Base-by-base conservation (phyloP, 345 rosid genomes). In the Euphorbia peplus region DNA sequence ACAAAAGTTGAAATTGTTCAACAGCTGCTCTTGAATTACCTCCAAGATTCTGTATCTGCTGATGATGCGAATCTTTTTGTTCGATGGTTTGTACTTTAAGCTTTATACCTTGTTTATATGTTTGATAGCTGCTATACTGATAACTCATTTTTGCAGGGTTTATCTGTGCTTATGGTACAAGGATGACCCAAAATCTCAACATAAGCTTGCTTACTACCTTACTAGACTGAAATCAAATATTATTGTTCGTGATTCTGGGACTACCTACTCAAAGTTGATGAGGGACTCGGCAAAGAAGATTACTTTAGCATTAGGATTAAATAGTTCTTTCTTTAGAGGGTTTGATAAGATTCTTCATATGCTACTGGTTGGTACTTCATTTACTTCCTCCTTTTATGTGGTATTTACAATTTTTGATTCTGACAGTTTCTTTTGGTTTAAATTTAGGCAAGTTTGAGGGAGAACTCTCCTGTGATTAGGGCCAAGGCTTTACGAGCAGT, bases 401-500 rank as follows among this genome's bases (percentile, higher is more conserved):
- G 8, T 41, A 9, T 28, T 29, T 39, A 18, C 35, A 46, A 56
- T 63, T 7, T n/a, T 55, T 79, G 55, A 64, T 73, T 71, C 79
- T 81, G 52, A 73, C 63, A 50, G 5, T 18, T 9, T 26, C 14
- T 71, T 68, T 66, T 68, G 68, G 24, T 6, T 18, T 50, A 53
- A 53, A 44, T 48, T 47, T 92, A 90, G 99, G 99, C 89, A 78
- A 91, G 99, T 79, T 82, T 95, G 74, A 88, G 95, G 81, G 99
- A 95, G 75, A 95, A 88, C 73, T 92, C 99, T 75, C 97, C 99
- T 66, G 80, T 88, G 26, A 88, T 95, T 69, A 86, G 99, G 85
- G 97, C 98, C 35, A 95, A 95, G 81, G 96, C 99, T 64, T 80
- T 95, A 77, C 84, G 93, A 75, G 95, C 99, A 19, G 99, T 95